phyloP scores from a whole-genome alignment of 2,329 filamentous ascomycete species.

The Diaporthe velutina region DNA sequence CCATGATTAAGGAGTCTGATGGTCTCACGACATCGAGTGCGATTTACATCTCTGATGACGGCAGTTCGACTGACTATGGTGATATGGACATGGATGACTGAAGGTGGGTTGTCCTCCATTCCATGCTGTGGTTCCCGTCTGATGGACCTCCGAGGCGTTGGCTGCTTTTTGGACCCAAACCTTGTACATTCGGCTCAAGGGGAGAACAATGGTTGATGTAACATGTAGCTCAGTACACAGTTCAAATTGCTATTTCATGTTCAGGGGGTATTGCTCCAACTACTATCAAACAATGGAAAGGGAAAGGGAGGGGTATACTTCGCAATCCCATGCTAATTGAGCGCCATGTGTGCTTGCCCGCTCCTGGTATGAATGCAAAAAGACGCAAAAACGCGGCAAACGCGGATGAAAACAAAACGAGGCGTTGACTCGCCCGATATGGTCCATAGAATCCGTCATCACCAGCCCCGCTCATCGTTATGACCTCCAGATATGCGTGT shows the following conservation, averaged over 20 bases:
- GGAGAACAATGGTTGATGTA: neutral
- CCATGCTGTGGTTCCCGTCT: neutral
- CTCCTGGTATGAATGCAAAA: conserved; percentile 11
- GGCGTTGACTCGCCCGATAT: neutral
- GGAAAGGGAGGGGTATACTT: neutral
- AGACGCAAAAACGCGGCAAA: neutral
- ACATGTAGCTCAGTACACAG: neutral
- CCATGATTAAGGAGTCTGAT: neutral
- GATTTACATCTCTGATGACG: conserved; percentile 4
- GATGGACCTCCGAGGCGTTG: neutral
- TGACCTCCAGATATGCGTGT: conserved; percentile 63
- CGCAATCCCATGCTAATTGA: conserved; percentile 10
- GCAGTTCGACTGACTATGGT: neutral
- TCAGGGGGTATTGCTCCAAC: conserved; percentile 27
- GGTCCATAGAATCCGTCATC: neutral
- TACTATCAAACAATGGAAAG: conserved; percentile 16
- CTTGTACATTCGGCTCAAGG: neutral
- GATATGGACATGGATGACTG: neutral
- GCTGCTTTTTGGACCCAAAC: neutral
- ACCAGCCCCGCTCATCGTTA: conserved; percentile 33
- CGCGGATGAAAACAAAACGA: neutral
- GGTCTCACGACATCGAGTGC: neutral
- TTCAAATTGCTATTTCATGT: conserved; percentile 7
- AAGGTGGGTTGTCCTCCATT: too few species aligned
- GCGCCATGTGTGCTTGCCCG: conserved; percentile 10